These are phyloP conservation scores for Arthrobotrys sphaeroides DNA, from an alignment of 2,329 filamentous ascomycete genomes.

Conservation along the genomic window DNA sequence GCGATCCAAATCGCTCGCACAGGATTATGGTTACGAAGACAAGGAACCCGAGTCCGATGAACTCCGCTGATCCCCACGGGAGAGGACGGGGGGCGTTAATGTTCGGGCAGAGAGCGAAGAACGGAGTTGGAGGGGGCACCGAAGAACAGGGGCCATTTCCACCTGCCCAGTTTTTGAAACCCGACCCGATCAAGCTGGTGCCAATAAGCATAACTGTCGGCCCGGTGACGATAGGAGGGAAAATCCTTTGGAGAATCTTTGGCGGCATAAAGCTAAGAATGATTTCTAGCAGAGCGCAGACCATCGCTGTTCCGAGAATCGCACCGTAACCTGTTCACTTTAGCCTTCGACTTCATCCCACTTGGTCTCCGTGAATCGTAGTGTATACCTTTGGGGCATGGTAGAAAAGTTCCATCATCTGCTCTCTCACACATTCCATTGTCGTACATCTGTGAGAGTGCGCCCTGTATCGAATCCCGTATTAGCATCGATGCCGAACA, in stretches of 20 bases:
- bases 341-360: slow-evolving; percentile 6
- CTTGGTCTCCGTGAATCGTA: not conserved
- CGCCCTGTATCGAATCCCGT: slow-evolving; percentile 63
- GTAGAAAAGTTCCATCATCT: slow-evolving; percentile 34
- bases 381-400: slow-evolving; percentile 29
- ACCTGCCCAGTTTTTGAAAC: slow-evolving; percentile 74
- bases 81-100: slow-evolving; percentile 70
- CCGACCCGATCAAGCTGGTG: slow-evolving; percentile 70
- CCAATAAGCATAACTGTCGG: slow-evolving; percentile 75
- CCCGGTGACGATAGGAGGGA: slow-evolving; percentile 75
- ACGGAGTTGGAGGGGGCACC: slow-evolving; percentile 65
- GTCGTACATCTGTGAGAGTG: slow-evolving; percentile 76
- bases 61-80: slow-evolving; percentile 80
- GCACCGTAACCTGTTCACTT: slow-evolving; percentile 71
- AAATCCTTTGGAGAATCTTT: slow-evolving; percentile 69
- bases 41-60: slow-evolving; percentile 71
- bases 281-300: slow-evolving; percentile 75
- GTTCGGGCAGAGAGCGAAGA: slow-evolving; percentile 69
- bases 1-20: slow-evolving; percentile 73
- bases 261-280: slow-evolving; percentile 72
- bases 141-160: slow-evolving; percentile 69
- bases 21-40: slow-evolving; percentile 75
- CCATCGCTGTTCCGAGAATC: slow-evolving; percentile 65
- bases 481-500: not conserved
- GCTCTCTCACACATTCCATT: slow-evolving; percentile 70